phyloP scores from a whole-genome alignment of 2,329 filamentous ascomycete species.

The Curvularia lunata region DNA sequence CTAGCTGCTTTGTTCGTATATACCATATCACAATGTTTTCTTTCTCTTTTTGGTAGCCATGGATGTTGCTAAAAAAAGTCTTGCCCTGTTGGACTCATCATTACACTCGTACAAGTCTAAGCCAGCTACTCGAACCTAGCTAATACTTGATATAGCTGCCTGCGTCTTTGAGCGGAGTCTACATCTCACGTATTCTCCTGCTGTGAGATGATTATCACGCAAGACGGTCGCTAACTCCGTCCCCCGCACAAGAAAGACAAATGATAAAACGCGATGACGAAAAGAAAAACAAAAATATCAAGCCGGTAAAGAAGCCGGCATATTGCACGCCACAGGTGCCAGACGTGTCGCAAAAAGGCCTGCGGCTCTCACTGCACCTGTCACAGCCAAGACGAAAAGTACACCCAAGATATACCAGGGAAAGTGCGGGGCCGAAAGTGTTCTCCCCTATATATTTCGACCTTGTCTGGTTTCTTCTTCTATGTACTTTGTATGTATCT shows the following conservation, averaged over 20 bases:
- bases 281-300: background rate
- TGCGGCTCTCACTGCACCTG: background rate
- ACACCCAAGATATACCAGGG: background rate
- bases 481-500: background rate
- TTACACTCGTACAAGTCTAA: background rate
- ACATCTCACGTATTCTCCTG: too few species aligned
- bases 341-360: background rate
- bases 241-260: background rate
- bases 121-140: background rate
- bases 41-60: too few species aligned
- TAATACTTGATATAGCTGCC: background rate
- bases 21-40: background rate
- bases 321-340: background rate
- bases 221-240: background rate
- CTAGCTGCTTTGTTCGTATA: background rate
- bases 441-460: background rate
- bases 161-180: background rate
- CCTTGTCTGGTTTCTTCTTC: background rate
- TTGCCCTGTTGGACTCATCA: background rate
- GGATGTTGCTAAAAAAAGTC: too few species aligned
- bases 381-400: background rate
- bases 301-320: background rate
- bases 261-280: background rate
- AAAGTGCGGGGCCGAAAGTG: background rate
- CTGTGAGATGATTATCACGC: too few species aligned